phyloP scores from a whole-genome alignment of 352 stramenopile genomes.

The Saprolegnia diclina region DNA sequence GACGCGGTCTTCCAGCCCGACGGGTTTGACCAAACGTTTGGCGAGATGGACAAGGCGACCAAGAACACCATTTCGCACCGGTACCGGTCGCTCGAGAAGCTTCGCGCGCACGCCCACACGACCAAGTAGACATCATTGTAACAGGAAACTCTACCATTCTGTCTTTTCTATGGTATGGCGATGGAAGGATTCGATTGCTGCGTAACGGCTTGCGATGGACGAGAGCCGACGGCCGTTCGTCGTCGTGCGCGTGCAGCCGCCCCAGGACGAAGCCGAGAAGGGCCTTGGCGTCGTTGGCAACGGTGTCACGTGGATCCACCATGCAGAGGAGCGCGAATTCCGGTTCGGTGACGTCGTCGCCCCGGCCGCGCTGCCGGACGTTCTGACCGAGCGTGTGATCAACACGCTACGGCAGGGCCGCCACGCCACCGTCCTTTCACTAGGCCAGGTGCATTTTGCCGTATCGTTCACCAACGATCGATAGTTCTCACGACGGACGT shows the following conservation, averaged over 20 bases:
- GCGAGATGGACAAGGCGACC: constrained; percentile 83
- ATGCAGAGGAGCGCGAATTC: constrained; percentile 23
- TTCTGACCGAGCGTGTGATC: background rate
- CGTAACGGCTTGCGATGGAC: background rate
- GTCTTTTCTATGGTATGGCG: background rate
- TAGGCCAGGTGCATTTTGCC: constrained; percentile 2
- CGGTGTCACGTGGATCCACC: constrained; percentile 25
- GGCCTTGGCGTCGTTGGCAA: constrained; percentile 9
- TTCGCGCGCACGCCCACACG: constrained; percentile 29
- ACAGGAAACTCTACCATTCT: background rate
- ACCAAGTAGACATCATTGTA: background rate
- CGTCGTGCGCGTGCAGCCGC: constrained; percentile 7
- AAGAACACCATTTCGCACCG: constrained; percentile 91
- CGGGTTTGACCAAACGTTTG: constrained; percentile 80
- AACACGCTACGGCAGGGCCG: background rate
- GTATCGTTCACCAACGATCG: background rate
- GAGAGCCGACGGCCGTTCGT: background rate
- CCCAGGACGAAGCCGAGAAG: background rate
- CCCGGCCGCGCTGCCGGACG: background rate
- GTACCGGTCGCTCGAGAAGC: constrained; percentile 71
- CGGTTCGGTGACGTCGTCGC: constrained; percentile 4
- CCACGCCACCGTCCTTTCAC: constrained; percentile 13
- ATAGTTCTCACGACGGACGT: background rate
- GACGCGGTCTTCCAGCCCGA: constrained; percentile 87
- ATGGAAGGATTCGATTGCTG: background rate